phyloP scores from a whole-genome alignment of 2,329 filamentous ascomycete species.

The Botryotinia globosa region DNA sequence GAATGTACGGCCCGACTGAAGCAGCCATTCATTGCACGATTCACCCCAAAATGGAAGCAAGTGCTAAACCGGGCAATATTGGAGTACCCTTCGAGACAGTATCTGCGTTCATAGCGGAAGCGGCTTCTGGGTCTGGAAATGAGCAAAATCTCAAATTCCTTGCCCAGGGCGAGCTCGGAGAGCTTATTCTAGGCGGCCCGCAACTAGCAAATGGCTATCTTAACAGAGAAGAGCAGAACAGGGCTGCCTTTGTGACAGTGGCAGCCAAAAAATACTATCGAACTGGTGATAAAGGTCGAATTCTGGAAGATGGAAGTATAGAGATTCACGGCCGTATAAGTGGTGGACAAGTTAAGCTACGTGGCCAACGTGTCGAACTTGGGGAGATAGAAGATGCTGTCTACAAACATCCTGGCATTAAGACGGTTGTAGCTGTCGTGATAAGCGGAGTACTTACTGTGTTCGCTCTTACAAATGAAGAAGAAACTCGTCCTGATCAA shows the following conservation, averaged over 20 bases:
- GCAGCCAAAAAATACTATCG: slow-evolving; percentile 68
- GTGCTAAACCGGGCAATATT: slow-evolving; percentile 64
- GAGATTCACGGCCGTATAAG: slow-evolving; percentile 80
- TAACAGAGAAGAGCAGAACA: slow-evolving; percentile 75
- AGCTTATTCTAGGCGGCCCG: slow-evolving; percentile 75
- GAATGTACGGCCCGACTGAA: slow-evolving; percentile 94
- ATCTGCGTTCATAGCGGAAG: slow-evolving; percentile 37
- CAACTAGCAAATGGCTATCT: slow-evolving; percentile 81
- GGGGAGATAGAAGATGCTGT: slow-evolving; percentile 74
- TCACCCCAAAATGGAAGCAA: slow-evolving; percentile 57
- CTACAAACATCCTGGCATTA: slow-evolving; percentile 58
- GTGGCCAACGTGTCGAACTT: slow-evolving; percentile 79
- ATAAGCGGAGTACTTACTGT: slow-evolving; percentile 67
- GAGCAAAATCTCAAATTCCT: slow-evolving; percentile 31
- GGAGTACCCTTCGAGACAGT: slow-evolving; percentile 78
- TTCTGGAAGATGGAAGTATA: slow-evolving; percentile 66
- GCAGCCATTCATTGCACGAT: slow-evolving; percentile 88
- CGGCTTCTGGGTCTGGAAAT: slow-evolving; percentile 24
- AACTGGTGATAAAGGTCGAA: slow-evolving; percentile 78
- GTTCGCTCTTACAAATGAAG: slow-evolving; percentile 52
- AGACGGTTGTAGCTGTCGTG: slow-evolving; percentile 65
- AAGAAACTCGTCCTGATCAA: slow-evolving; percentile 39
- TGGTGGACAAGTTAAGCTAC: slow-evolving; percentile 79
- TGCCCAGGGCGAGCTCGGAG: slow-evolving; percentile 43
- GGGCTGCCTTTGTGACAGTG: slow-evolving; percentile 65